Evolutionary conservation across 352 stramenopile genomes (phyloP).

Genomic region (Pythium vanterpoolii): DNA sequence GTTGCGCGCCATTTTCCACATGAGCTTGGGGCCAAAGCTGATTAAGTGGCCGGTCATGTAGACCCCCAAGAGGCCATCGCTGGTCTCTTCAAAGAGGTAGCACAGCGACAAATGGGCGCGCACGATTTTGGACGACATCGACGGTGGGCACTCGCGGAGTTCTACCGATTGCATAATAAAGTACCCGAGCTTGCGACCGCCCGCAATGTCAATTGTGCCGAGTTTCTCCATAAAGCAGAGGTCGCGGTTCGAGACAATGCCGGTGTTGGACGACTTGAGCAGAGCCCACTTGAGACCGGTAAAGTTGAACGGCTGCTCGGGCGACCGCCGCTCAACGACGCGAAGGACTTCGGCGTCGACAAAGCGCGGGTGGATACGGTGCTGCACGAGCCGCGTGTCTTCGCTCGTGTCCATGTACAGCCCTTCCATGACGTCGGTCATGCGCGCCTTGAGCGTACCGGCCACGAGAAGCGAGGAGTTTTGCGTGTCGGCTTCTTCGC

Average conservation of each 20-base stretch:
- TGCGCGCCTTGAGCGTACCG: constrained; percentile 9
- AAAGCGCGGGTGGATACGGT: constrained; percentile 21
- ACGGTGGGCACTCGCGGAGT: constrained; percentile 16
- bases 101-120: constrained; percentile 18
- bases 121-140: not conserved
- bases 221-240: constrained; percentile 27
- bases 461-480: constrained; percentile 10
- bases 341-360: constrained; percentile 18
- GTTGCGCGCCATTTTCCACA: constrained; percentile 10
- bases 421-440: constrained; percentile 21
- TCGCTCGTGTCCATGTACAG: constrained; percentile 23
- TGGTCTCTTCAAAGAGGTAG: constrained; percentile 25
- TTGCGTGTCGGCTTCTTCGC: not conserved
- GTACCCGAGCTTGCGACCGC: constrained; percentile 19
- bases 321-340: constrained; percentile 14
- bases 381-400: constrained; percentile 14
- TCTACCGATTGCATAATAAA: constrained; percentile 23
- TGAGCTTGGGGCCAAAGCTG: not conserved
- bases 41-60: constrained; percentile 22
- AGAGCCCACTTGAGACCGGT: constrained; percentile 23
- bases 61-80: constrained; percentile 14
- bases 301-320: constrained; percentile 14
- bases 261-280: constrained; percentile 9
- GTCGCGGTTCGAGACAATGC: constrained; percentile 20
- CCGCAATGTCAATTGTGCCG: constrained; percentile 6